phyloP scores from a whole-genome alignment of 108 stramenopile genomes.

The Skeletonema costatum region DNA sequence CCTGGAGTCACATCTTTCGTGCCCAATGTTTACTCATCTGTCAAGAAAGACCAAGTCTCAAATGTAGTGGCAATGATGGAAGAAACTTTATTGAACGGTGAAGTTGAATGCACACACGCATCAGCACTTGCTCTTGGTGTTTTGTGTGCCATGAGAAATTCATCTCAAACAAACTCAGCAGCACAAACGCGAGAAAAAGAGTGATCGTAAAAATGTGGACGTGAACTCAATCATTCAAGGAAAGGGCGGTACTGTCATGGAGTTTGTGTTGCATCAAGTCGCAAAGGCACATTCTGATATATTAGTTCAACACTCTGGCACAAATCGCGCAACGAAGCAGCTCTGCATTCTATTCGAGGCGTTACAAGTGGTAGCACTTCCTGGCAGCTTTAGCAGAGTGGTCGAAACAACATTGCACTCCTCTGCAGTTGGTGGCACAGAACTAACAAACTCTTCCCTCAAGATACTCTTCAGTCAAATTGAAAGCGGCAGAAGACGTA shows the following conservation, averaged over 20 bases:
- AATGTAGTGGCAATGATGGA: slow-evolving; percentile 8
- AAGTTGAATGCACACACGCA: slow-evolving; percentile 26
- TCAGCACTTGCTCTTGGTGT: slow-evolving; percentile 30
- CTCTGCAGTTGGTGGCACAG: background rate
- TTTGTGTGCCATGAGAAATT: slow-evolving; percentile 29
- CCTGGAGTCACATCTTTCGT: slow-evolving; percentile 23
- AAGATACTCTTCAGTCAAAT: slow-evolving; percentile 66
- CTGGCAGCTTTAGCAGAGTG: slow-evolving; percentile 34
- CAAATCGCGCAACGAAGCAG: slow-evolving; percentile 1
- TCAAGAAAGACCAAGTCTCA: slow-evolving; percentile 22
- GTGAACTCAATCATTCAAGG: slow-evolving; percentile 22
- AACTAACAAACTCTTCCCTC: slow-evolving; percentile 49
- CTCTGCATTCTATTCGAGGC: slow-evolving; percentile 18
- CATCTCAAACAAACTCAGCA: background rate
- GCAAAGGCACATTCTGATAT: slow-evolving; percentile 11
- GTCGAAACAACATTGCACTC: slow-evolving; percentile 30
- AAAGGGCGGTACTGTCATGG: slow-evolving; percentile 41
- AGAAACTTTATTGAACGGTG: slow-evolving; percentile 17
- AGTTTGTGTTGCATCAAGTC: slow-evolving; percentile 39
- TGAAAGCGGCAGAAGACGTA: slow-evolving; percentile 55
- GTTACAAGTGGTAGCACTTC: slow-evolving; percentile 23
- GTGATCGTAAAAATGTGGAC: background rate
- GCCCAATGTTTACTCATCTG: slow-evolving; percentile 6
- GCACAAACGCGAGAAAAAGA: background rate
- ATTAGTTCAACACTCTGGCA: background rate